phyloP scores from a whole-genome alignment of 192 early-diverging fungal genomes.

The Chytriomyces hyalinus region DNA sequence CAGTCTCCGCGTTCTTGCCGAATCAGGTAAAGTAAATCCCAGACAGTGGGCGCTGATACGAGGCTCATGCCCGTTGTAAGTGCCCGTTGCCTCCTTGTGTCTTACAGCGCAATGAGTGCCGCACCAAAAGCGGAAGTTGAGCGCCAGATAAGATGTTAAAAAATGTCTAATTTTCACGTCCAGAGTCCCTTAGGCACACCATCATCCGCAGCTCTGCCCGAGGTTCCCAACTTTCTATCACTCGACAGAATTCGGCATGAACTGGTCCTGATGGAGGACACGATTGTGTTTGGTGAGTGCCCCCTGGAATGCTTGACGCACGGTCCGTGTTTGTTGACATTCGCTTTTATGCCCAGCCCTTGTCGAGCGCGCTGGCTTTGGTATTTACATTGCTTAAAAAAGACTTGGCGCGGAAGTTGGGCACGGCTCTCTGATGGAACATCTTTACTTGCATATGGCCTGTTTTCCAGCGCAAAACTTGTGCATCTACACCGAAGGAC shows the following conservation, averaged over 20 bases:
- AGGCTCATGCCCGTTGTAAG: no score
- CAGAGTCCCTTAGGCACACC: not conserved
- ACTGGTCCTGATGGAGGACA: slow-evolving; percentile 93
- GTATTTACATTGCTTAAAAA: not conserved
- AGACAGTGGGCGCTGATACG: no score
- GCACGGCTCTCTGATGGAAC: not conserved
- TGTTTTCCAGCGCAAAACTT: slow-evolving; percentile 68
- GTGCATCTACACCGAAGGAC: slow-evolving; percentile 68
- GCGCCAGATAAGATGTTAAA: not conserved
- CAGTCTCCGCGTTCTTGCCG: no score
- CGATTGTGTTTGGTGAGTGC: slow-evolving; percentile 83
- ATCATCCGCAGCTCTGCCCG: not conserved
- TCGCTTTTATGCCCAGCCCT: slow-evolving; percentile 61
- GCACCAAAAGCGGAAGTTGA: no score
- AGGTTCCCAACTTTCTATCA: slow-evolving; percentile 29
- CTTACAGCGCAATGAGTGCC: no score
- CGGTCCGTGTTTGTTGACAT: not conserved
- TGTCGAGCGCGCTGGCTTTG: slow-evolving; percentile 93
- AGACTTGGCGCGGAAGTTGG: not conserved
- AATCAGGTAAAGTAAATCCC: no score
- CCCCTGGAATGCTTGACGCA: not conserved
- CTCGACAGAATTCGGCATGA: slow-evolving; percentile 53
- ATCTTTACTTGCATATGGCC: not conserved
- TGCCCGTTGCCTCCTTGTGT: no score
- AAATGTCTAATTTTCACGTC: not conserved